phyloP scores from a whole-genome alignment of 495 filamentous ascomycete genomes.

The Oleoguttula mirabilis region DNA sequence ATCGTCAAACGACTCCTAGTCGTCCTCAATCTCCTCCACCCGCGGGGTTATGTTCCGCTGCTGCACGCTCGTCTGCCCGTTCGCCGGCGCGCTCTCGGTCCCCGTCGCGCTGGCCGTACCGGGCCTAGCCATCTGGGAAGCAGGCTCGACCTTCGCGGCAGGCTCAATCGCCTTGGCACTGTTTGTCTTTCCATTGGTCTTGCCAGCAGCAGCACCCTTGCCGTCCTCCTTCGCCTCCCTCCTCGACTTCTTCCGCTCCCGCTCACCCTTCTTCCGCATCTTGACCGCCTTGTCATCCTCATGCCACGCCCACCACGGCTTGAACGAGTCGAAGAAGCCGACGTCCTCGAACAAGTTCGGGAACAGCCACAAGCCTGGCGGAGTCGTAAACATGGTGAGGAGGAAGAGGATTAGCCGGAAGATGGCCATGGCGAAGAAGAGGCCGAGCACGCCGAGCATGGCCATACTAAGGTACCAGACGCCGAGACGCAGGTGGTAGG shows the following conservation, averaged over 20 bases:
- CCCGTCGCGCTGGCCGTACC: slow-evolving; percentile 3
- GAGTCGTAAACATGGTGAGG: slow-evolving; percentile 69
- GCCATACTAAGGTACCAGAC: slow-evolving; percentile 98
- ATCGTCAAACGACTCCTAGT: too few relatives aligned
- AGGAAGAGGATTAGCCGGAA: slow-evolving; percentile 93
- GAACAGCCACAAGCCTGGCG: slow-evolving; percentile 92
- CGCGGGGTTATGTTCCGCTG: slow-evolving; percentile 16
- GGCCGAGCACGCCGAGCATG: slow-evolving; percentile 76
- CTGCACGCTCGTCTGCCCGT: slow-evolving; percentile 1
- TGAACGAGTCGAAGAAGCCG: slow-evolving; percentile 95
- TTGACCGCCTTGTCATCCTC: slow-evolving; percentile 45
- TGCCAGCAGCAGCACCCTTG: slow-evolving; percentile 2
- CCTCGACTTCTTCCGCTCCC: slow-evolving; percentile 17
- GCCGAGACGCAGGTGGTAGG: slow-evolving; percentile 74
- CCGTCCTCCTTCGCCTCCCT: slow-evolving; percentile 15
- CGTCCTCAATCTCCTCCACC: slow-evolving; percentile 24
- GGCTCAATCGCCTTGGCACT: neutral
- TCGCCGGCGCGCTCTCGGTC: slow-evolving; percentile 3
- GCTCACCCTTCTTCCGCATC: slow-evolving; percentile 21
- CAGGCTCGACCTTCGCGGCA: neutral
- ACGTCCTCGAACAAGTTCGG: slow-evolving; percentile 98
- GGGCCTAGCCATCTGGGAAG: slow-evolving; percentile 2
- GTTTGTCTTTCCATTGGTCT: slow-evolving; percentile 6
- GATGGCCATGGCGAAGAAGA: slow-evolving; percentile 97
- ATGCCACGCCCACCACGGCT: slow-evolving; percentile 95